These are phyloP conservation scores for Nicotiana obtusifolia DNA, from an alignment of 257 asterid species.

Conservation along the genomic window DNA sequence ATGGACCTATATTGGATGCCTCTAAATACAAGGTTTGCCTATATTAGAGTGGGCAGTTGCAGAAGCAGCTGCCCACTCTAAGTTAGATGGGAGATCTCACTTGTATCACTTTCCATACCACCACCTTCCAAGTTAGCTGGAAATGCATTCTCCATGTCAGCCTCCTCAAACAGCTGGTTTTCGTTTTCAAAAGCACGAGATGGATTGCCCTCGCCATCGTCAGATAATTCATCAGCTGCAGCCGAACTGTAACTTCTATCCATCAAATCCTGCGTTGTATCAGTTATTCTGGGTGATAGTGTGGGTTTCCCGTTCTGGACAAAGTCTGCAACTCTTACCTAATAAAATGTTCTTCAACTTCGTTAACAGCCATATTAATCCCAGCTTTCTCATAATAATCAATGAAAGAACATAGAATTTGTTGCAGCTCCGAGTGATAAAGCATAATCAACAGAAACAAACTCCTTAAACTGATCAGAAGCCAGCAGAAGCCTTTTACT, in stretches of 20 bases:
- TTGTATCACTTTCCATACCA: slow-evolving; percentile 18
- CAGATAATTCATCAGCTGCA: slow-evolving; percentile 19
- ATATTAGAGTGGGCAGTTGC: neutral
- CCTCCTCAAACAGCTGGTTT: slow-evolving; percentile 45
- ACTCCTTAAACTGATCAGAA: neutral
- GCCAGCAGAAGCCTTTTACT: neutral
- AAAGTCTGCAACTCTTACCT: slow-evolving; percentile 77
- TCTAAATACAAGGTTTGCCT: neutral
- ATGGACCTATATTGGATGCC: slow-evolving; percentile 2
- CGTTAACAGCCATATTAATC: neutral
- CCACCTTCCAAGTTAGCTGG: slow-evolving; percentile 20
- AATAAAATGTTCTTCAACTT: slow-evolving; percentile 8
- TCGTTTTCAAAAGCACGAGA: slow-evolving; percentile 38
- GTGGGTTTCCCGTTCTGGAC: slow-evolving; percentile 25
- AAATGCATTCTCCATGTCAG: slow-evolving; percentile 15
- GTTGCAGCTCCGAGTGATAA: neutral
- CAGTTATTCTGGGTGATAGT: neutral
- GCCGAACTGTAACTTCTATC: slow-evolving; percentile 23
- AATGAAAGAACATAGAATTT: neutral
- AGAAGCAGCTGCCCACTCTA: slow-evolving; percentile 7
- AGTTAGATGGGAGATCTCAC: slow-evolving; percentile 6
- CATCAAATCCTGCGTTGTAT: slow-evolving; percentile 7
- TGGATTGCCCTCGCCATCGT: slow-evolving; percentile 12
- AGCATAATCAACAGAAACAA: neutral
- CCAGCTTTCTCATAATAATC: neutral